phyloP scores from a whole-genome alignment of 495 filamentous ascomycete species.

The Pyrenula massariospora region DNA sequence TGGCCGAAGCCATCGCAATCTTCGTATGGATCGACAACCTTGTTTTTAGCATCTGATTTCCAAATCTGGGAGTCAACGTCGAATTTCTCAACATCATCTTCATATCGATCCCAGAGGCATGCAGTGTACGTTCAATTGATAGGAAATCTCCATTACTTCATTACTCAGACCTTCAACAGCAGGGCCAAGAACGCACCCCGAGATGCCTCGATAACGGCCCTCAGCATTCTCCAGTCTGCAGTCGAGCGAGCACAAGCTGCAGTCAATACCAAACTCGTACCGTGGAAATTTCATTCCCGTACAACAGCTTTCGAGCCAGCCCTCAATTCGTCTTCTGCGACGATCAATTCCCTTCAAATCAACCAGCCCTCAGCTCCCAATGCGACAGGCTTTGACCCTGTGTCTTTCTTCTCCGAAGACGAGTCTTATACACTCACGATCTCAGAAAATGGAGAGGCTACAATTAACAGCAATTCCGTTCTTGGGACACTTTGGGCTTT shows the following conservation, averaged over 20 bases:
- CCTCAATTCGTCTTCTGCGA: constrained; percentile 19
- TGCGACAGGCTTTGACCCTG: constrained; percentile 15
- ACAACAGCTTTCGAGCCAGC: constrained; percentile 49
- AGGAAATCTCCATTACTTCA: not conserved
- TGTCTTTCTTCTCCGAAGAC: constrained; percentile 47
- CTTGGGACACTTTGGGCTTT: constrained; percentile 56
- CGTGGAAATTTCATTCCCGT: constrained; percentile 63
- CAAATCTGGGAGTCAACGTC: not conserved
- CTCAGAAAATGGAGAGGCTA: constrained; percentile 34
- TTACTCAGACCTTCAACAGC: not conserved
- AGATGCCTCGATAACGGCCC: not conserved
- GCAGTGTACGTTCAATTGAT: not conserved
- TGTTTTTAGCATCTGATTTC: not conserved
- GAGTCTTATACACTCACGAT: constrained; percentile 62
- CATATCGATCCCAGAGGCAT: not conserved
- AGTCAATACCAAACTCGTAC: constrained; percentile 55
- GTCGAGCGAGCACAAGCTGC: constrained; percentile 30
- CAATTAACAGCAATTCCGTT: constrained; percentile 48
- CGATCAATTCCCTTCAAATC: constrained; percentile 38
- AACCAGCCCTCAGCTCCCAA: constrained; percentile 47
- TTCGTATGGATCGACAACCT: not conserved
- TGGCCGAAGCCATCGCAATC: not conserved
- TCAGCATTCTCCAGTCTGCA: constrained; percentile 16
- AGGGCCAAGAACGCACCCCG: not conserved
- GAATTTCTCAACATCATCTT: not conserved